Base-by-base conservation (phyloP, 768 basidiomycete species). In the Hydnum rufescens region DNA sequence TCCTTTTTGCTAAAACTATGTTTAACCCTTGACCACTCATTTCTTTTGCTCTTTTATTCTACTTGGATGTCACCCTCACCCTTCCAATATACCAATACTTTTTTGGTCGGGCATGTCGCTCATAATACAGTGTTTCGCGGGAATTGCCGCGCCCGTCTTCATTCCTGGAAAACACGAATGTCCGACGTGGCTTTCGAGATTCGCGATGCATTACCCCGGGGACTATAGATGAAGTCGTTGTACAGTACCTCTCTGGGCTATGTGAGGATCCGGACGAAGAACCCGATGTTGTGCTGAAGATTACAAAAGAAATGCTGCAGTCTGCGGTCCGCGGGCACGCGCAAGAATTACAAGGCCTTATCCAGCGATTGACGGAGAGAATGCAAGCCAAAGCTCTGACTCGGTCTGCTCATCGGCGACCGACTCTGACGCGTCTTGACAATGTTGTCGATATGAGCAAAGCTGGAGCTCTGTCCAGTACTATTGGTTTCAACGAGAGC, bases 391-490 rank as follows among this genome's bases (percentile, higher is more conserved):
- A 49, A n/a, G 43, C 52, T 4, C 55, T 58, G 51, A 43, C 42
- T 6, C 8, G 26, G 13, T 13, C 13, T 13, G 43, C 34, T 3
- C 47, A 36, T 19, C 32, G 30, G 8, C 32, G 42, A n/a, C 50
- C 47, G 13, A 54, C 51, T 36, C 57, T 63, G 39, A 58, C 48
- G 25, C 53, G 52, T 36, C 66, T 89, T 55, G 88, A 89, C 65
- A 82, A 80, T 64, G 80, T 86, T 51, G 77, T 89, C 75, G 81
- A 89, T 59, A 79, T 90, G 74, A 84, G 82, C 69, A 85, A 83
- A 65, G 66, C 78, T 2, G 70, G 72, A 5, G 73, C 77, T 47
- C 76, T 88, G 63, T 86, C 83, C 28, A 81, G 67, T 53, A 88
- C 86, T 4, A 81, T 88, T 57, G 81, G 76, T 3, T 67, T 90